Evolutionary conservation across 2,329 filamentous ascomycete species (phyloP).

Genomic region (Cladosporium sp.): DNA sequence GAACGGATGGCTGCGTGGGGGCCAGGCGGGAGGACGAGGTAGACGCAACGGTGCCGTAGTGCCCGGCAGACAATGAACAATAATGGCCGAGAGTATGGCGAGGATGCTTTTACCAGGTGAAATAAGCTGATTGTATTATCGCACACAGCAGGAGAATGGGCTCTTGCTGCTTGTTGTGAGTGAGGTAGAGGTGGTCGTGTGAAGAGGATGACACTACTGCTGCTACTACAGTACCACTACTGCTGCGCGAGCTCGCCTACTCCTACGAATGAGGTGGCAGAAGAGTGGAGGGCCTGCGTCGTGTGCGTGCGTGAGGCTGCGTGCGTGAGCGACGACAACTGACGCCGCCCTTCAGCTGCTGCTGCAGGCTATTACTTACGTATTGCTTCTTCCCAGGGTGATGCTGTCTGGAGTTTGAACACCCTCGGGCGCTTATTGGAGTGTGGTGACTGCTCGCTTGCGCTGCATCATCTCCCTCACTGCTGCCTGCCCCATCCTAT

Average conservation of each 20-base stretch:
- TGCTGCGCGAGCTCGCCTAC: not conserved
- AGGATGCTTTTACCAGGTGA: not conserved
- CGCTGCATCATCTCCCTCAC: too few species aligned
- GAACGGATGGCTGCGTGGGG: conserved; percentile 2
- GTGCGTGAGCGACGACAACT: not conserved
- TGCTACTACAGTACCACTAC: not conserved
- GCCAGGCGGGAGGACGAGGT: not conserved
- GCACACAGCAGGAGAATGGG: not conserved
- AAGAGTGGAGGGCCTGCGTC: not conserved
- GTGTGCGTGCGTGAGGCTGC: too few species aligned
- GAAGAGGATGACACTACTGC: not conserved
- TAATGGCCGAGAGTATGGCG: not conserved
- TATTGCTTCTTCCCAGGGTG: not conserved
- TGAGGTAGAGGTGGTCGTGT: not conserved
- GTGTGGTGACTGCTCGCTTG: not conserved
- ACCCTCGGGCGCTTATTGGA: not conserved
- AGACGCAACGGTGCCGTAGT: not conserved
- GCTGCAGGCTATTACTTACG: not conserved
- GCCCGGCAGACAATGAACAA: not conserved
- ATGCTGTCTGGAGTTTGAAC: not conserved
- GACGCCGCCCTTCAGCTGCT: not conserved
- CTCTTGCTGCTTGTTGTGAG: not conserved
- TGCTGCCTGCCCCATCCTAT: not conserved
- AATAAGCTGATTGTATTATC: too few species aligned
- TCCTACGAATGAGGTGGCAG: not conserved